Conservation (phyloP, 208 protist genomes). For the Wallacemonas sp. region DNA sequence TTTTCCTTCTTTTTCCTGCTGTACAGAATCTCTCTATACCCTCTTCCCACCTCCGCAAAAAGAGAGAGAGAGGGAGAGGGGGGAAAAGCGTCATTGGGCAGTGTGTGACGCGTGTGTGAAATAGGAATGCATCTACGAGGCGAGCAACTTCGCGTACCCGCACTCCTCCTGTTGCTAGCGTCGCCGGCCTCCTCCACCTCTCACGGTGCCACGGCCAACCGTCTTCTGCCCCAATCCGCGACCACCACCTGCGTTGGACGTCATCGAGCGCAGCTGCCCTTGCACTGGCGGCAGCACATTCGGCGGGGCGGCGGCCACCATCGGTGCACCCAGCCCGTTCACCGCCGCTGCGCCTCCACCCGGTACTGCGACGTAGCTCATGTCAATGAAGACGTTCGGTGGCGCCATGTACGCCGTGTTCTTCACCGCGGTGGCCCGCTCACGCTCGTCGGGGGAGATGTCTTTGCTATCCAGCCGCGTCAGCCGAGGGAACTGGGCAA, state of each 20-base stretch:
- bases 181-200: neutral
- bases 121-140: too few relatives aligned
- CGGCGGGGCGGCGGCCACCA: neutral
- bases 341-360: neutral
- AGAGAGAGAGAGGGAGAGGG: too few relatives aligned
- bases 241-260: neutral
- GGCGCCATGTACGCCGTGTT: constrained; percentile 37
- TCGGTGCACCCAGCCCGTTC: neutral
- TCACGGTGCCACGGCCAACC: neutral
- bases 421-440: constrained; percentile 37
- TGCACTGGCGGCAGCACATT: constrained; percentile 12
- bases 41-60: too few relatives aligned
- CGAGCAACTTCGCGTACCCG: neutral
- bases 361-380: constrained; percentile 31
- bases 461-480: constrained; percentile 50
- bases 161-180: neutral
- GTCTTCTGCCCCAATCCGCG: neutral
- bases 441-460: constrained; percentile 77
- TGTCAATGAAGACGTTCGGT: constrained; percentile 78
- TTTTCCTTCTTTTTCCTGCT: neutral
- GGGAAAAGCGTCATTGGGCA: too few relatives aligned
- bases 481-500: constrained; percentile 42
- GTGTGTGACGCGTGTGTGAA: too few relatives aligned
- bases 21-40: neutral
- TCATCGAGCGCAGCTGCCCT: constrained; percentile 15